A percentile compares a stretch with the other conserved stretches of the same genome.
Evolutionary conservation across 495 filamentous ascomycete species (phyloP).

Genomic region (Podospora comata): DNA sequence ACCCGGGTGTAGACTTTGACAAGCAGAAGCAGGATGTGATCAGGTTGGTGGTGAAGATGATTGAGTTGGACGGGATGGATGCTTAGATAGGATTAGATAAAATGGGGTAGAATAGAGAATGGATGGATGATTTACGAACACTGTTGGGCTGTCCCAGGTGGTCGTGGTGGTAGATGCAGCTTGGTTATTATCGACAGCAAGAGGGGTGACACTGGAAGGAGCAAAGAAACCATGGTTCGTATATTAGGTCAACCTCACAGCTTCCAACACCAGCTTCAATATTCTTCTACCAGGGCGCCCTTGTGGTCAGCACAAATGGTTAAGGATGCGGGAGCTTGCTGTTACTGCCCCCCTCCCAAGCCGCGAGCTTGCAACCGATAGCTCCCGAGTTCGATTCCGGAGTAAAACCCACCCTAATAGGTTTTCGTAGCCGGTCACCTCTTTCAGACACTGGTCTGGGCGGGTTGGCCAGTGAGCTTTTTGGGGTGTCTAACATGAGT

Average conservation of each 20-base stretch:
- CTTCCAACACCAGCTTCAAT: not conserved
- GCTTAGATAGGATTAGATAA: constrained; percentile 30
- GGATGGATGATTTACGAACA: not conserved
- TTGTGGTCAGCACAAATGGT: not conserved
- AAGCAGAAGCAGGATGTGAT: constrained; percentile 62
- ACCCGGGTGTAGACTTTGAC: constrained; percentile 57
- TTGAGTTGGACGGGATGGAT: constrained; percentile 87
- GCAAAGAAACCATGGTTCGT: not conserved
- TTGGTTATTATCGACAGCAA: not conserved
- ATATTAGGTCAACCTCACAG: not conserved
- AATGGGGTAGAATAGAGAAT: not conserved
- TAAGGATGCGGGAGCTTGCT: not conserved
- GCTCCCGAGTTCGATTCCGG: not conserved
- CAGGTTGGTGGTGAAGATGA: constrained; percentile 67
- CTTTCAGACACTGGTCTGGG: too few species aligned
- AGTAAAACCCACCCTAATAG: not conserved
- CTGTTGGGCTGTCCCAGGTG: too few species aligned
- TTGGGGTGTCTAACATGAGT: too few species aligned
- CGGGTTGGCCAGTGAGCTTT: too few species aligned
- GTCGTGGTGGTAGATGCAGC: too few species aligned
- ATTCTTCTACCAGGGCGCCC: not conserved
- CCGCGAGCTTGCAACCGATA: not conserved
- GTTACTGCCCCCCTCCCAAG: too few species aligned
- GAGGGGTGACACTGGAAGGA: not conserved
- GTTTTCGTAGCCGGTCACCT: too few species aligned